phyloP scores from a whole-genome alignment of 805 yeast species.

The Ogataea trehaloabstinens region DNA sequence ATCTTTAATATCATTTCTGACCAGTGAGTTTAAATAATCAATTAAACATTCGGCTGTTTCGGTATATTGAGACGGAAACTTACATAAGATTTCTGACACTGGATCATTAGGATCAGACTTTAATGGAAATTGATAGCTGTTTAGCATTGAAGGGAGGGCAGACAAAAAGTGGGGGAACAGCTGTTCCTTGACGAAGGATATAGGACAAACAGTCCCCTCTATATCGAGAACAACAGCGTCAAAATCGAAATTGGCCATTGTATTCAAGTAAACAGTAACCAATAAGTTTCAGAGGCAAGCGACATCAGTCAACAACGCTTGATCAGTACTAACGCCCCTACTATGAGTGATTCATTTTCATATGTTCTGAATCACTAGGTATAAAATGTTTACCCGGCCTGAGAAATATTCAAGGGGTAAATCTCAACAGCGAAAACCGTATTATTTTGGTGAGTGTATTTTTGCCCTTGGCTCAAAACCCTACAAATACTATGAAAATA shows the following conservation, averaged over 20 bases:
- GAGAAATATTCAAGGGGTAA: too few relatives aligned
- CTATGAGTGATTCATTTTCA: too few relatives aligned
- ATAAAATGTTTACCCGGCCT: too few relatives aligned
- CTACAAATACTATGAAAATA: background rate
- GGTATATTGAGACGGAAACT: conserved; percentile 43
- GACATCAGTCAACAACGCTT: background rate
- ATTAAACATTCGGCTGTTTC: conserved; percentile 33
- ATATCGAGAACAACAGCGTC: conserved; percentile 59
- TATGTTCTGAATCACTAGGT: too few relatives aligned
- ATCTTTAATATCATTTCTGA: conserved; percentile 69
- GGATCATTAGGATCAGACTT: conserved; percentile 6
- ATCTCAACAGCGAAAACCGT: too few relatives aligned
- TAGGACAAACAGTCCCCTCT: conserved; percentile 93
- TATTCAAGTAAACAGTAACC: too few relatives aligned
- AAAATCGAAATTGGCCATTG: conserved; percentile 2
- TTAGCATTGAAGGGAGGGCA: conserved; percentile 43
- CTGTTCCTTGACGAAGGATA: conserved; percentile 77
- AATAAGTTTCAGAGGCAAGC: background rate
- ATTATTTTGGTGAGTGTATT: too few relatives aligned
- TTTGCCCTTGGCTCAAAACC: conserved; percentile 15
- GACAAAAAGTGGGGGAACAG: conserved; percentile 73
- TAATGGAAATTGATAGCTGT: conserved; percentile 34
- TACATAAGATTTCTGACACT: conserved; percentile 34
- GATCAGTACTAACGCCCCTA: too few relatives aligned
- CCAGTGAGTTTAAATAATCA: conserved; percentile 55